Evolutionary conservation across 2,329 filamentous ascomycete genomes (phyloP), one percentile per base, ranked within the genome.

Genomic region (Penicillium sp.): DNA sequence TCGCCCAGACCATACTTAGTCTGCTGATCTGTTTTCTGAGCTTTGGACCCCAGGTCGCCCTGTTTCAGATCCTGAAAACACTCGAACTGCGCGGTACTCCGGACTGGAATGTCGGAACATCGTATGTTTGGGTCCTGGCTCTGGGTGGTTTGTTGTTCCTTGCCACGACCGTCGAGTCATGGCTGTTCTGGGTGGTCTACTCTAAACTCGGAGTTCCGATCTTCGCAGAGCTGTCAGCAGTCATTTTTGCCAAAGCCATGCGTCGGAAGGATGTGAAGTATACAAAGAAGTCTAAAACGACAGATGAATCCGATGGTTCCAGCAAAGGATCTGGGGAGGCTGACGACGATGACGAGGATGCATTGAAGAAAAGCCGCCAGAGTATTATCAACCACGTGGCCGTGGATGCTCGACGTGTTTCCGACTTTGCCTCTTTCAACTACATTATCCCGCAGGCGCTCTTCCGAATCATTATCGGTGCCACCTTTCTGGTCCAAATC

Each of bases 171-270:
- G 72, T 89, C 33, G 88, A 91, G 66, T 78, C 83, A 1, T 87
- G 84, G 78, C 72, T 89, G 17, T 86, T 83, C 65, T 92, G 88
- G 87, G 76, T 88, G 48, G 84, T 84, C 0, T 87, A 83, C 72
- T 81, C 83, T 0, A 81, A 85, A 51, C 70, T 93, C 12, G 81
- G 81, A 45, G 79, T 91, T 25, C 87, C 89, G 0, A 77, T 93
- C 17, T 85, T 88, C 51, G 82, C 86, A 29, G 87, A 92, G 66
- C 76, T 94, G 2, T 86, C 88, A 1, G 83, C 88, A 0, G 79
- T 91, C 8, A 83, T 93, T 17, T 93, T 93, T 65, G 83, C 87
- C 59, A 94, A 94, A 71, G 84, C 89, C 0, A 85, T 92, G 80
- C 82, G 87, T 43, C 83, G 87, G 49, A 93, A 93, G 70, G 90